Percentiles rank a stretch among this genome's conserved stretches.
Conservation (phyloP, 2,329 filamentous ascomycete species). For the Diaporthe capsici region DNA sequence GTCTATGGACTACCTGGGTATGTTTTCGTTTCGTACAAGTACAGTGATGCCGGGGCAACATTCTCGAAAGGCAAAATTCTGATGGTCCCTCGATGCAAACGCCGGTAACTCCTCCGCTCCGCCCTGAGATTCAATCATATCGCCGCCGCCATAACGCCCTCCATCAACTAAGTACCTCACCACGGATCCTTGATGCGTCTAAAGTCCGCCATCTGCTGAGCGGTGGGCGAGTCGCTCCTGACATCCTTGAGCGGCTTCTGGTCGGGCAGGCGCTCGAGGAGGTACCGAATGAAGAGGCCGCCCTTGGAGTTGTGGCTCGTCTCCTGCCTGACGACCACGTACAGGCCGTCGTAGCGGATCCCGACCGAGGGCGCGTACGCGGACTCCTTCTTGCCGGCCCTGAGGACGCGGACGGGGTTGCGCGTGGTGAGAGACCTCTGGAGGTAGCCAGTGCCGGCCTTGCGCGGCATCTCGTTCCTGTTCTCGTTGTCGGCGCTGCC, state of each 20-base stretch:
- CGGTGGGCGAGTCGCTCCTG: constrained; percentile 34
- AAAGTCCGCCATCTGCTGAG: constrained; percentile 41
- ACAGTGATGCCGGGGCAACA: not conserved
- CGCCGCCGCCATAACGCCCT: no score
- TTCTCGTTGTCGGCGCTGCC: constrained; percentile 43
- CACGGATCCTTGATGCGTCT: constrained; percentile 38
- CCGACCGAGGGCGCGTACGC: constrained; percentile 46
- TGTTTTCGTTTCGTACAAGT: not conserved
- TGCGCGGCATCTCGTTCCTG: not conserved
- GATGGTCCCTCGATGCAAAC: not conserved
- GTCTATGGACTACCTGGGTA: not conserved
- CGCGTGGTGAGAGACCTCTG: constrained; percentile 39
- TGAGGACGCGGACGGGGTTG: constrained; percentile 50
- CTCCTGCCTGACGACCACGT: constrained; percentile 44
- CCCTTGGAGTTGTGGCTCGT: constrained; percentile 42
- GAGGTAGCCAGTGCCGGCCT: constrained; percentile 44
- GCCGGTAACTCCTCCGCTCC: not conserved
- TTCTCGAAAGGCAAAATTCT: not conserved
- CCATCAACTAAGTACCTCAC: not conserved
- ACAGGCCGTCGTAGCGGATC: constrained; percentile 55
- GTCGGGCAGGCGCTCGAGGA: constrained; percentile 42
- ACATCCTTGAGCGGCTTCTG: constrained; percentile 44
- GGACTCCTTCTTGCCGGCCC: constrained; percentile 42
- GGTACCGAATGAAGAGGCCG: constrained; percentile 45
- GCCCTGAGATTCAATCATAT: no score